These are phyloP conservation scores for Thermomucor indicae-seudaticae DNA, from an alignment of 371 early-diverging fungal genomes.

Conservation along the genomic window DNA sequence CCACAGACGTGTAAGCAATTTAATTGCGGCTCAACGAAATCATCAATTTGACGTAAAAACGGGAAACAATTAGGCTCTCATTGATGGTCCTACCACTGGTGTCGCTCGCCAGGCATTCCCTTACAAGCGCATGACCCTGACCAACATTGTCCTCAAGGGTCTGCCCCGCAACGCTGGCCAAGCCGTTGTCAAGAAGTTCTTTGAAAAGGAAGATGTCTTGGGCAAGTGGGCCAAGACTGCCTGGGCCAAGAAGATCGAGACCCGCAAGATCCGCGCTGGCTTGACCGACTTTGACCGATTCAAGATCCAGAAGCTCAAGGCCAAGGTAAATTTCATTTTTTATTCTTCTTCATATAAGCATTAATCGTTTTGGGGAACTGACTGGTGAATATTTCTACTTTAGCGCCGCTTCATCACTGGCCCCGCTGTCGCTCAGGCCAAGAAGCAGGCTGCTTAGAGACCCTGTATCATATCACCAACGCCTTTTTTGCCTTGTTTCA, in stretches of 20 bases:
- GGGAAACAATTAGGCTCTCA: slow-evolving; percentile 67
- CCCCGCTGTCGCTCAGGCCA: slow-evolving; percentile 35
- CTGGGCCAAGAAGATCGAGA: slow-evolving; percentile 92
- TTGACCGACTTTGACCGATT: slow-evolving; percentile 97
- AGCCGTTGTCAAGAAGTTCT: slow-evolving; percentile 73
- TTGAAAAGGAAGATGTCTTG: slow-evolving; percentile 80
- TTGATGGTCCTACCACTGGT: slow-evolving; percentile 97
- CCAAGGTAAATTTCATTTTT: slow-evolving; percentile 51
- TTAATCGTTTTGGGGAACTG: not conserved
- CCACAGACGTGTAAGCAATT: slow-evolving; percentile 81
- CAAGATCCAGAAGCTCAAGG: slow-evolving; percentile 87
- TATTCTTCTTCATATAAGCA: not conserved
- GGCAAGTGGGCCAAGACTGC: slow-evolving; percentile 84
- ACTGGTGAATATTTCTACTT: slow-evolving; percentile 3
- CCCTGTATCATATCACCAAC: too few relatives aligned
- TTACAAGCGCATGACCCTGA: slow-evolving; percentile 88
- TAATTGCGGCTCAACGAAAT: not conserved
- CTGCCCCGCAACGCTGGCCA: slow-evolving; percentile 88
- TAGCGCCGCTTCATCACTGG: slow-evolving; percentile 44
- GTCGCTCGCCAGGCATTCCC: slow-evolving; percentile 85
- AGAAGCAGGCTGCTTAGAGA: too few relatives aligned
- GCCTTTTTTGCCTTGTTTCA: slow-evolving; percentile 4
- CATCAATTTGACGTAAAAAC: not conserved
- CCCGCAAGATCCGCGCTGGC: slow-evolving; percentile 73
- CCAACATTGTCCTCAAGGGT: slow-evolving; percentile 79